Base-by-base conservation (phyloP, 306 rosid species). In the Gastrolobium bilobum region DNA sequence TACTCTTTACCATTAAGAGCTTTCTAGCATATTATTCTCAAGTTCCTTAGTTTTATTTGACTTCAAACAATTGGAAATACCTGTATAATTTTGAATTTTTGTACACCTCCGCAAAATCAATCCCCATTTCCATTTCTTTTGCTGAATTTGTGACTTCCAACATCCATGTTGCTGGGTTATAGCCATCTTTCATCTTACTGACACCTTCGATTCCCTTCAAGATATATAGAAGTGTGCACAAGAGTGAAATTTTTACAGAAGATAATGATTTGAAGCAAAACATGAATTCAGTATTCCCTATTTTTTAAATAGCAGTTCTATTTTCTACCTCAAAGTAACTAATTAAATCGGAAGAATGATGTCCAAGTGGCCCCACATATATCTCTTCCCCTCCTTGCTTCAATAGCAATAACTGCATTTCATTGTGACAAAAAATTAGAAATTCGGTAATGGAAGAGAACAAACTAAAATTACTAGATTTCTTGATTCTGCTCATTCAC, bases 151-250 rank as follows among this genome's bases (percentile, higher is more conserved):
- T 77, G 50, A 83, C 77, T 73, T 86, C 90, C 64, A 86, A 52
- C 90, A 83, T 86, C 90, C 90, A 86, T 73, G 90, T 83, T 62
- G 90, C 87, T 10, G 90, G 84, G 57, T 86, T 86, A 63, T 86
- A 83, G 57, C 90, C 87, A 50, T 86, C 86, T 68, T 68, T 80
- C 30, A 86, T 86, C 74, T 73, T 83, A 65, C 10, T 81, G 33
- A 86, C 74, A n/a, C 87, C 86, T 53, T 84, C 69, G 57, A 83
- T 81, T 68, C 79, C 82, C 90, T 86, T 73, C 81, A 83, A 47
- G 38, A 83, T 33, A 14, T 20, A 20, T 20, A 20, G 61, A 80
- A 68, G 13, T 11, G 46, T 56, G 52, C 15, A 31, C 9, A 13
- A 61, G 33, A 80, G 68, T 10, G 29, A 70, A 64, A 40, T 50